These are phyloP conservation scores for Capsicum rhomboideum DNA, from an alignment of 257 asterid genomes.

Conservation along the genomic window DNA sequence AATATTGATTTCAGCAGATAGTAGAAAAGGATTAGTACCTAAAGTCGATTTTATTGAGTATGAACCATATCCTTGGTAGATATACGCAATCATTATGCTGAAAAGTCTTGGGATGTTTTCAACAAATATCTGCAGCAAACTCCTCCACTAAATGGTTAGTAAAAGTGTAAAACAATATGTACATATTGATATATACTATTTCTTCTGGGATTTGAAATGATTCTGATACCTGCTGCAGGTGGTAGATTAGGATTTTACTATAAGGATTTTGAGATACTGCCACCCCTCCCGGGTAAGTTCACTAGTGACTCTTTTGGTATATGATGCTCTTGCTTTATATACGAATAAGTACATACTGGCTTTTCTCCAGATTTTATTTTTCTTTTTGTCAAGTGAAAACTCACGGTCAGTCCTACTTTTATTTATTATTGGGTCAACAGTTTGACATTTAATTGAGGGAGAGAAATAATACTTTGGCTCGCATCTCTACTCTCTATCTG, in stretches of 20 bases:
- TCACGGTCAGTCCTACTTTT: neutral
- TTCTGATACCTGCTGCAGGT: conserved; percentile 28
- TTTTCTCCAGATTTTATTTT: neutral
- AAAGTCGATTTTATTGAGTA: neutral
- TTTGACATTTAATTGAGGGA: neutral
- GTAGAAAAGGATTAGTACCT: neutral
- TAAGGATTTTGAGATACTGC: conserved; percentile 84
- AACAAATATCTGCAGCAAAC: conserved; percentile 53
- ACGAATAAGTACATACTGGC: no score
- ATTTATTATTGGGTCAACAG: neutral
- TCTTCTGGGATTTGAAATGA: conserved; percentile 1
- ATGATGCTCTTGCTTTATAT: neutral
- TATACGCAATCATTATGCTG: conserved; percentile 63
- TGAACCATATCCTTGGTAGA: conserved; percentile 24
- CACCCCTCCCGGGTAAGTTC: conserved; percentile 81
- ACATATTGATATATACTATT: neutral
- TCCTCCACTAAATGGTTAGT: conserved; percentile 71
- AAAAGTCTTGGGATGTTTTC: conserved; percentile 84
- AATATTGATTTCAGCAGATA: neutral
- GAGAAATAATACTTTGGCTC: neutral
- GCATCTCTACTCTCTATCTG: neutral
- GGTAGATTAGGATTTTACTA: conserved; percentile 93
- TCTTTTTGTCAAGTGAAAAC: neutral
- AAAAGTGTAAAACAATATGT: neutral
- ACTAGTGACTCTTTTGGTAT: neutral